Percentiles rank a stretch among this genome's conserved stretches.
These are phyloP conservation scores for Psilocybe cubensis DNA, from an alignment of 768 basidiomycete species.

Conservation along the genomic window DNA sequence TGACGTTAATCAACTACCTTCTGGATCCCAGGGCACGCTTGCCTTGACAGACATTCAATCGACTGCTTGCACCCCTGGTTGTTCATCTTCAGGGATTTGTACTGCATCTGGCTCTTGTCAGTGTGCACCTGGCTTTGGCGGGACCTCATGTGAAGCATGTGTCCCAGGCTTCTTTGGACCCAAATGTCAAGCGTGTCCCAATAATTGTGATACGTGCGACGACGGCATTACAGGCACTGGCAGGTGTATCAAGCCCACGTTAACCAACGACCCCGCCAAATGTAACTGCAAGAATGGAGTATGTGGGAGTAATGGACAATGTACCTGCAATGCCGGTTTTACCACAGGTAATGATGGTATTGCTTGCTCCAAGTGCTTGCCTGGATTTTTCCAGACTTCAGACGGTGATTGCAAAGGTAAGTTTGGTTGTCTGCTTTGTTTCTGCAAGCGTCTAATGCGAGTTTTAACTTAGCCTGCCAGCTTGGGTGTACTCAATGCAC, in stretches of 20 bases:
- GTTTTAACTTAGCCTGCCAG: conserved; percentile 63
- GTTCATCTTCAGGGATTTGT: conserved; percentile 65
- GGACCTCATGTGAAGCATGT: conserved; percentile 78
- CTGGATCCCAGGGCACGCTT: conserved; percentile 48
- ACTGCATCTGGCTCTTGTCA: conserved; percentile 66
- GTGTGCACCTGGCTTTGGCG: conserved; percentile 72
- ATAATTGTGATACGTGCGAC: conserved; percentile 69
- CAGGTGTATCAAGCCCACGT: conserved; percentile 58
- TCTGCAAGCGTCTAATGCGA: conserved; percentile 23
- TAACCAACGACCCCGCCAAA: conserved; percentile 55
- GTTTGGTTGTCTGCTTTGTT: conserved; percentile 53
- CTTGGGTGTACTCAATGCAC: conserved; percentile 76
- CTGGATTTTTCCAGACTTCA: conserved; percentile 73
- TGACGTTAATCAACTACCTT: conserved; percentile 69
- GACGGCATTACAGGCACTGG: conserved; percentile 79
- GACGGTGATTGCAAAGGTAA: conserved; percentile 77
- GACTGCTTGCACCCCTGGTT: conserved; percentile 70
- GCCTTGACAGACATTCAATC: conserved; percentile 74
- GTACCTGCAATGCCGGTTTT: conserved; percentile 80
- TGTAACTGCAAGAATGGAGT: conserved; percentile 84
- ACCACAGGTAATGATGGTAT: conserved; percentile 69
- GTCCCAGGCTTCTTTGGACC: conserved; percentile 70
- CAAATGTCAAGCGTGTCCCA: conserved; percentile 66
- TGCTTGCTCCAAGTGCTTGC: conserved; percentile 71
- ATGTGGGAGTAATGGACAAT: conserved; percentile 69